Base-by-base conservation (phyloP, 1,284 basidiomycete species). In the Heterobasidion parviporum region DNA sequence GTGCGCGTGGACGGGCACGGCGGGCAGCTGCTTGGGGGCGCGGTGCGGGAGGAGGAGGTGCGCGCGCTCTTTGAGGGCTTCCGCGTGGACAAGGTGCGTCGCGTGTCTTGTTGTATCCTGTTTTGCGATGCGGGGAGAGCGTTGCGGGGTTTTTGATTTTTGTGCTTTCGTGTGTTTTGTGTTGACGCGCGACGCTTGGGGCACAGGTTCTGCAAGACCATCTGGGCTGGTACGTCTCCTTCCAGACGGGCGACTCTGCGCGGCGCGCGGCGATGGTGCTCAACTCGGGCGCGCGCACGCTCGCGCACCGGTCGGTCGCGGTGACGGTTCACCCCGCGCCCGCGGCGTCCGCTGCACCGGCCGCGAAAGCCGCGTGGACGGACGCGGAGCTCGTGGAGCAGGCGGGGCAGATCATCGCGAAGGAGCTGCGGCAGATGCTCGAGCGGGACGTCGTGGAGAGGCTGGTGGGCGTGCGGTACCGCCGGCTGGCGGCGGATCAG, bases 361-460 rank as follows among this genome's bases (percentile, higher is more conserved):
- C 72, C 51, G 66, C 66, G 18, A 77, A 79, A 64, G 76, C 74
- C 34, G 68, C 69, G 9, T 85, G 80, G 81, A 77, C 73, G 9
- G 77, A 80, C 4, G 71, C 71, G 3, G 87, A 88, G 63, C 71
- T 90, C 36, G 69, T 87, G 14, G 77, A 78, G 8, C 75, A 78
- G 44, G 88, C 88, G 3, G 75, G 79, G 60, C 74, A 78, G 59
- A 70, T 82, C 51, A 80, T 94, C 52, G 59, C 85, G 49, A 73
- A 72, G 43, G 89, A 94, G 64, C 72, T 94, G 47, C 72, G 72
- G 57, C 70, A 65, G 3, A 62, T 81, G 52, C 73, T 94, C 53
- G 75, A 83, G 67, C 84, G 81, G 67, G 92, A 94, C 62, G 74
- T 94, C 35, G 75, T 77, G 63, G 83, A 85, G 46, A 77, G 82